These are phyloP conservation scores for Alternaria novae-zelandiae DNA, from an alignment of 2,329 filamentous ascomycete genomes.

Conservation along the genomic window DNA sequence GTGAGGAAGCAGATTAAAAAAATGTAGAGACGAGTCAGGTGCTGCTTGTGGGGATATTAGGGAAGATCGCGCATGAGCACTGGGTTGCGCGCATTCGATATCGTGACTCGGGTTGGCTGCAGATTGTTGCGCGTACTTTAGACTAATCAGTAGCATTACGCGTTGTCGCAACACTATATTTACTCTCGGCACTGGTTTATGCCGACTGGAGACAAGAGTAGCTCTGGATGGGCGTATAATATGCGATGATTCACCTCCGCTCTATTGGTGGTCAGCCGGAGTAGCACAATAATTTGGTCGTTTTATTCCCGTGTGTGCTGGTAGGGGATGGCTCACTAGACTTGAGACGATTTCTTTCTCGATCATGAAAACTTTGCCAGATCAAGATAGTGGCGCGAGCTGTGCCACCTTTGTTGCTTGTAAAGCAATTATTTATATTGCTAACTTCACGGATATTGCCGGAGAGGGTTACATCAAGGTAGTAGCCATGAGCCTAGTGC, in stretches of 20 bases:
- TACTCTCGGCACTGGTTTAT: not conserved
- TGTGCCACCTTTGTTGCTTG: not conserved
- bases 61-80: not conserved
- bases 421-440: not conserved
- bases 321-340: not conserved
- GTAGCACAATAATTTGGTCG: not conserved
- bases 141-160: not conserved
- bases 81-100: not conserved
- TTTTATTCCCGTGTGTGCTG: not conserved
- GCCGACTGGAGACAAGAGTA: not conserved
- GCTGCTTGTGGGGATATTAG: not conserved
- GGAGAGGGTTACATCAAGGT: not conserved
- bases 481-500: not conserved
- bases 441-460: not conserved
- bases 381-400: not conserved
- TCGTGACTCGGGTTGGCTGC: not conserved
- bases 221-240: not conserved
- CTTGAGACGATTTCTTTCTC: not conserved
- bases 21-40: constrained; percentile 12
- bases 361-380: not conserved
- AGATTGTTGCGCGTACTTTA: not conserved
- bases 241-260: not conserved
- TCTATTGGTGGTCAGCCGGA: not conserved
- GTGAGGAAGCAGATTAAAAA: constrained; percentile 56
- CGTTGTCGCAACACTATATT: not conserved